These are phyloP conservation scores for Pyrus hybrid DNA, from an alignment of 331 rosid species.

Conservation along the genomic window DNA sequence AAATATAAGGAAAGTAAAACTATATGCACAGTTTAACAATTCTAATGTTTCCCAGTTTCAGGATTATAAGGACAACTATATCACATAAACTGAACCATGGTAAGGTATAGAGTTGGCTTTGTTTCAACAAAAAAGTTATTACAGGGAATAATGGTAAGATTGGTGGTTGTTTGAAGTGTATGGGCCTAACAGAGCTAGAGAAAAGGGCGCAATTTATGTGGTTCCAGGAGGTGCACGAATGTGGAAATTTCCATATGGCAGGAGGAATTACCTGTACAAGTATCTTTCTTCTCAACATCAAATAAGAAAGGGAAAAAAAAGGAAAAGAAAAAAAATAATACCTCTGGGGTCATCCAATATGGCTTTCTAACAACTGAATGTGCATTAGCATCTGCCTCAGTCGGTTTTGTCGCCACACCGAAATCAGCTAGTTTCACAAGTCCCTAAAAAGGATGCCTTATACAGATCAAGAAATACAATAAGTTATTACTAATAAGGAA, in stretches of 20 bases:
- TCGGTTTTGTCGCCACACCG: constrained; percentile 95
- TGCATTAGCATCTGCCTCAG: constrained; percentile 98
- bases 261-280: background rate
- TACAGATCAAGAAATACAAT: background rate
- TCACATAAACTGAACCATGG: too few species aligned
- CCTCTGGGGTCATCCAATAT: constrained; percentile 99
- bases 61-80: too few species aligned
- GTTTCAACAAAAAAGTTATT: background rate
- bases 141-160: background rate
- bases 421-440: constrained; percentile 99
- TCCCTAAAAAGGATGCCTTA: constrained; percentile 48
- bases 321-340: background rate
- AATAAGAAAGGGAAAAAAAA: background rate
- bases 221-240: background rate
- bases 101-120: background rate
- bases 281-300: background rate
- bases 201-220: background rate
- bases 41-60: too few species aligned
- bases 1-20: too few species aligned
- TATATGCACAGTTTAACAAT: too few species aligned
- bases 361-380: constrained; percentile 99
- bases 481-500: background rate
- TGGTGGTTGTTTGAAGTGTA: background rate
- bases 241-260: background rate
- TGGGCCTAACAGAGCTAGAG: background rate